Conservation (phyloP, 805 yeast genomes). For the Candida insectalens region DNA sequence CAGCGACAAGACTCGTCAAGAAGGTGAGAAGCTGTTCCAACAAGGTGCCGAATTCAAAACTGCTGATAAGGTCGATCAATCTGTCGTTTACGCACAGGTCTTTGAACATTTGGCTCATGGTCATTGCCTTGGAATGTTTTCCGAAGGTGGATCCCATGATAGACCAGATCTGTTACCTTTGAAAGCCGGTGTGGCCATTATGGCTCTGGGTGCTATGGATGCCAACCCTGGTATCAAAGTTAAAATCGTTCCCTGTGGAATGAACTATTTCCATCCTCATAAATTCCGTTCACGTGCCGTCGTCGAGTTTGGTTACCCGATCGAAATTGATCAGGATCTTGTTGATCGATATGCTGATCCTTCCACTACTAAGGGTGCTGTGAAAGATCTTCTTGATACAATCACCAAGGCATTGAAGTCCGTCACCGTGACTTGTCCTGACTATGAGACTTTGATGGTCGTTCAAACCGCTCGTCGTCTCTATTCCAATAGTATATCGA, state of each 20-base stretch:
- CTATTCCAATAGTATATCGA: conserved; percentile 66
- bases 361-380: conserved; percentile 62
- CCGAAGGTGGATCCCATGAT: conserved; percentile 98
- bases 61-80: conserved; percentile 83
- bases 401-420: conserved; percentile 68
- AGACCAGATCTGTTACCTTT: conserved; percentile 84
- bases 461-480: conserved; percentile 88
- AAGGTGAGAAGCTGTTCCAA: conserved; percentile 28
- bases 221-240: conserved; percentile 67
- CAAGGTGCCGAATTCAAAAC: conserved; percentile 52
- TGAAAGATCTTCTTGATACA: conserved; percentile 57
- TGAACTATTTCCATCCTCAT: conserved; percentile 95
- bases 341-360: conserved; percentile 52
- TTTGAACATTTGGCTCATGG: conserved; percentile 76
- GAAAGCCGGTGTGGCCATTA: conserved; percentile 95
- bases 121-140: conserved; percentile 84
- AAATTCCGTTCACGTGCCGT: conserved; percentile 94
- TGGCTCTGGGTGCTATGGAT: conserved; percentile 94
- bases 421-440: conserved; percentile 83
- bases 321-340: conserved; percentile 51
- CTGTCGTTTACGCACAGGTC: conserved; percentile 72
- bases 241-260: conserved; percentile 90
- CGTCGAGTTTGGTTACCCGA: conserved; percentile 86
- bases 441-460: conserved; percentile 80
- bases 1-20: conserved; percentile 30